Evolutionary conservation across 768 basidiomycete genomes (phyloP).

Genomic region (Suillus paluster): DNA sequence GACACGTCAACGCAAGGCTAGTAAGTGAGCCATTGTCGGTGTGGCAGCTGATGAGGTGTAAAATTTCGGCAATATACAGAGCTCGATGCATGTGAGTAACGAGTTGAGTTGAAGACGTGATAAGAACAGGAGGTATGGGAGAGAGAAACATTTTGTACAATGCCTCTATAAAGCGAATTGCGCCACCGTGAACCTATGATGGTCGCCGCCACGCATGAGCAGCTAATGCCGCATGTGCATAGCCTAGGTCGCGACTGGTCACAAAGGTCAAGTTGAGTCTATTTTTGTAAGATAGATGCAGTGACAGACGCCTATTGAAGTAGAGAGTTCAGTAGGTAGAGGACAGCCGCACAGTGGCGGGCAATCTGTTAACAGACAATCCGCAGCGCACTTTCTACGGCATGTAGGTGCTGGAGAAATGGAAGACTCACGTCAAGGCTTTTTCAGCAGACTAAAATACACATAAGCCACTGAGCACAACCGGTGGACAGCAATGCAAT

Average conservation of each 20-base stretch:
- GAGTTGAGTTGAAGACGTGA: no score
- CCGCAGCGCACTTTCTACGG: no score
- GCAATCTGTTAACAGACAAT: no score
- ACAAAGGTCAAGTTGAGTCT: not conserved
- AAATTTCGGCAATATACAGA: not conserved
- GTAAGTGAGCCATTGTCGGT: conserved; percentile 17
- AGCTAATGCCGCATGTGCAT: not conserved
- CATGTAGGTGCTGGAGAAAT: no score
- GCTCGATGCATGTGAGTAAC: conserved; percentile 8
- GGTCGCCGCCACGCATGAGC: not conserved
- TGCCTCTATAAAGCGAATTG: not conserved
- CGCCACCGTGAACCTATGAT: not conserved
- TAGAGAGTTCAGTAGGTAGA: no score
- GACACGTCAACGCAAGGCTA: conserved; percentile 27
- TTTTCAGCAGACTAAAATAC: no score
- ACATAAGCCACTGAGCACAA: no score
- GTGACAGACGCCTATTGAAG: not conserved
- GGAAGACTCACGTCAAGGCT: no score
- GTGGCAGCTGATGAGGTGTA: not conserved
- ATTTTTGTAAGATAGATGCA: not conserved
- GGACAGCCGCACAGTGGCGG: no score
- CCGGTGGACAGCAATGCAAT: no score
- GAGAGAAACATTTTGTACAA: not conserved
- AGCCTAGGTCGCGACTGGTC: no score
- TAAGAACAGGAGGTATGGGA: not conserved